phyloP scores from a whole-genome alignment of 345 rosid genomes.

The Salix arbutifolia region DNA sequence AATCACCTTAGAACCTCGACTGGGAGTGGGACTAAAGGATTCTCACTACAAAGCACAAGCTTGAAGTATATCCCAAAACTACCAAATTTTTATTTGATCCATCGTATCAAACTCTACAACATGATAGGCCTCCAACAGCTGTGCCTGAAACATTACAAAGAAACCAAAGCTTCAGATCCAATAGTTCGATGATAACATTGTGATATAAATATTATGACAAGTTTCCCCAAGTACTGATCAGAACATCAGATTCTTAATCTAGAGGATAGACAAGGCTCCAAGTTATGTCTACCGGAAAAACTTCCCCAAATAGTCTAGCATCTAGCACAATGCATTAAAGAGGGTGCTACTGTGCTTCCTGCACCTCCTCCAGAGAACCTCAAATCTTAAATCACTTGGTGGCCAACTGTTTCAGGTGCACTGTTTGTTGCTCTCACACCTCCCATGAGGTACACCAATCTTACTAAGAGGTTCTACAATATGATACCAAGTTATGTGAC shows the following conservation, averaged over 20 bases:
- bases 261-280: background rate
- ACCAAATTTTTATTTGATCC: slow-evolving; percentile 14
- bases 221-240: too few relatives aligned
- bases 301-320: background rate
- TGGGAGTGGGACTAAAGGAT: slow-evolving; percentile 41
- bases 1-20: slow-evolving; percentile 48
- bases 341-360: background rate
- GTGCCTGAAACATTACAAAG: slow-evolving; percentile 31
- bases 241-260: background rate
- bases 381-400: background rate
- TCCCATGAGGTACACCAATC: background rate
- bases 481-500: background rate
- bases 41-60: slow-evolving; percentile 25
- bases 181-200: background rate
- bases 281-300: background rate
- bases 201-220: background rate
- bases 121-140: slow-evolving; percentile 23
- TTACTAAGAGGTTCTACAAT: background rate
- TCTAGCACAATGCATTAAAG: background rate
- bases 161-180: slow-evolving; percentile 13
- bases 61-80: slow-evolving; percentile 20
- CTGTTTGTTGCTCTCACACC: background rate
- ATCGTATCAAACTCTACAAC: slow-evolving; percentile 15
- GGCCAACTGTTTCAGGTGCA: background rate
- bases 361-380: background rate